phyloP scores from a whole-genome alignment of 495 filamentous ascomycete species.

The Penicillium psychrofluorescens region DNA sequence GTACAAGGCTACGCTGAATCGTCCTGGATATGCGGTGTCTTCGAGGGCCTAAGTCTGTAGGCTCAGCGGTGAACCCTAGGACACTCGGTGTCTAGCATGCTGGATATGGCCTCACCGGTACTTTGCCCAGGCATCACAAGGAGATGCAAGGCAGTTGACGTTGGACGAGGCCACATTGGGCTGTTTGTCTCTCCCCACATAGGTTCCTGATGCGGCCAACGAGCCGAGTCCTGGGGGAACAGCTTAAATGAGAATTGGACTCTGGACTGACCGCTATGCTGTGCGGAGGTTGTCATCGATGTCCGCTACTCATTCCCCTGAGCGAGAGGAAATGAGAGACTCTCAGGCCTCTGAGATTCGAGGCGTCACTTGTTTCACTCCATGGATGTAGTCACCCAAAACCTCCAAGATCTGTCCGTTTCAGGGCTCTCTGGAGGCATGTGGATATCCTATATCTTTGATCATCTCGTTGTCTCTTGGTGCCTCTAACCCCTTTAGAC shows the following conservation, averaged over 20 bases:
- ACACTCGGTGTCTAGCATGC: not conserved
- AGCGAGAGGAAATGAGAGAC: slow-evolving; percentile 4
- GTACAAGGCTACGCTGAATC: not conserved
- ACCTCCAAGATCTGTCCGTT: slow-evolving; percentile 15
- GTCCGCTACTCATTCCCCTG: slow-evolving; percentile 8
- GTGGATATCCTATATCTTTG: slow-evolving; percentile 45
- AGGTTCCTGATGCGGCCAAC: not conserved
- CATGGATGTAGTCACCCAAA: slow-evolving; percentile 27
- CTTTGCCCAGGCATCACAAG: not conserved
- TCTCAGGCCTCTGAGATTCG: slow-evolving; percentile 20
- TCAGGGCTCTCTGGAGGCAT: slow-evolving; percentile 29
- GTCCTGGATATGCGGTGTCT: too few relatives aligned
- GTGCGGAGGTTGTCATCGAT: slow-evolving; percentile 13
- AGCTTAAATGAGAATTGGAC: slow-evolving; percentile 3
- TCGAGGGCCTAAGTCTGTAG: not conserved
- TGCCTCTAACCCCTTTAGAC: not conserved
- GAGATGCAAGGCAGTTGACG: slow-evolving; percentile 1
- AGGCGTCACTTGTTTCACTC: slow-evolving; percentile 31
- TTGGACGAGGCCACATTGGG: slow-evolving; percentile 12
- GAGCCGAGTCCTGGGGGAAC: too few relatives aligned
- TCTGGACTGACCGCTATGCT: slow-evolving; percentile 19
- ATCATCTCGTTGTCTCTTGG: slow-evolving; percentile 3
- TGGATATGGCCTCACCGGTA: slow-evolving; percentile 3
- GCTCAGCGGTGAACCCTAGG: slow-evolving; percentile 3
- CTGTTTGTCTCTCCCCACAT: slow-evolving; percentile 12